Conservation (phyloP, 2,329 filamentous ascomycete species). For the Scedosporium apiospermum region DNA sequence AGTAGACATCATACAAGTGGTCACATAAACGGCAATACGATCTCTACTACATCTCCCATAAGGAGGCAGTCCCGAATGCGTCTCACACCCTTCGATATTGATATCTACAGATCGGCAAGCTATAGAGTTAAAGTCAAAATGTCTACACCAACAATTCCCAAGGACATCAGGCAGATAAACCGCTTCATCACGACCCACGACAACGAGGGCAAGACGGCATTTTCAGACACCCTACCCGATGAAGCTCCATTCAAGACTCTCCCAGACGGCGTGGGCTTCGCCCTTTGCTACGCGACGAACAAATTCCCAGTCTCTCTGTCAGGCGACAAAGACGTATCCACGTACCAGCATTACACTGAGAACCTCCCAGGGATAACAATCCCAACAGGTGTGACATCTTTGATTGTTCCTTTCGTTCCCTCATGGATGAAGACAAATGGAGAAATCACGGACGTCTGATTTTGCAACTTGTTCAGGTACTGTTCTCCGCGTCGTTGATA, state of each 20-base stretch:
- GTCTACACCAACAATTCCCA: constrained; percentile 12
- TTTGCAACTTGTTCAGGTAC: constrained; percentile 19
- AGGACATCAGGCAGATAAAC: not conserved
- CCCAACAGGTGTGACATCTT: constrained; percentile 9
- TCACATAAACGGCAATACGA: too few species aligned
- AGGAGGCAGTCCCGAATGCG: too few species aligned
- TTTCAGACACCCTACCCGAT: not conserved
- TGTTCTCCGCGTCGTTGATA: constrained; percentile 11
- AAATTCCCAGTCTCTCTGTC: constrained; percentile 14
- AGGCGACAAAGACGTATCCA: constrained; percentile 12
- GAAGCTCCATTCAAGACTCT: not conserved
- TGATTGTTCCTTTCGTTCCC: too few species aligned
- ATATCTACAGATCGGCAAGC: too few species aligned
- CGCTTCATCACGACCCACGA: constrained; percentile 1
- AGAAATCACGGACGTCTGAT: too few species aligned
- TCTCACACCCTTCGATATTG: too few species aligned
- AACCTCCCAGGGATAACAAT: constrained; percentile 11
- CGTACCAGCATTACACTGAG: constrained; percentile 14
- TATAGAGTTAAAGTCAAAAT: constrained; percentile 26
- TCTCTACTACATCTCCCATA: too few species aligned
- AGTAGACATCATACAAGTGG: too few species aligned
- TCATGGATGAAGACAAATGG: too few species aligned
- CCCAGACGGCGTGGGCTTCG: constrained; percentile 9
- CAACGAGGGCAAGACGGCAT: not conserved
- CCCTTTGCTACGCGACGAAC: constrained; percentile 17